These are phyloP conservation scores for Mortierella sp. DNA, from an alignment of 371 early-diverging fungal species.

Conservation along the genomic window DNA sequence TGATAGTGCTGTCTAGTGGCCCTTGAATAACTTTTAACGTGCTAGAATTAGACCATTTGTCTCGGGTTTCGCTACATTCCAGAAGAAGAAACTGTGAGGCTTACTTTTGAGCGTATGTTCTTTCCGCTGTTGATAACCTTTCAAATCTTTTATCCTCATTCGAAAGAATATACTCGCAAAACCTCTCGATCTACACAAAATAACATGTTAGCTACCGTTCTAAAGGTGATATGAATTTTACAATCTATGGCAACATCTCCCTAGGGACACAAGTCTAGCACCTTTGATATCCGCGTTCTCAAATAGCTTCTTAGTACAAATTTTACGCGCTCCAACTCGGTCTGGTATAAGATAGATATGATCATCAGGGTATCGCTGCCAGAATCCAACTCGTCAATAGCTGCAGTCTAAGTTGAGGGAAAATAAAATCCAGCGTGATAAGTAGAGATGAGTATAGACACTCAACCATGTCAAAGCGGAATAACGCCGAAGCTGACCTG, in stretches of 20 bases:
- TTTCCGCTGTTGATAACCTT: constrained; percentile 63
- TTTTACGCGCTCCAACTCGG: constrained; percentile 87
- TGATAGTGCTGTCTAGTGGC: constrained; percentile 58
- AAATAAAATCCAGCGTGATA: neutral
- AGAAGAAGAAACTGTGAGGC: neutral
- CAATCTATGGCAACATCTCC: no score
- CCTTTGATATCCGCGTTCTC: constrained; percentile 76
- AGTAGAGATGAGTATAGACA: neutral
- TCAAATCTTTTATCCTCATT: constrained; percentile 9
- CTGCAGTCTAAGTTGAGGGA: constrained; percentile 9
- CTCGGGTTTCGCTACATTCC: neutral
- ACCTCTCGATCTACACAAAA: neutral
- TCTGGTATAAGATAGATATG: constrained; percentile 75
- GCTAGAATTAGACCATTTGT: neutral
- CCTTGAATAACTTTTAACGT: constrained; percentile 34
- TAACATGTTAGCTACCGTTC: neutral
- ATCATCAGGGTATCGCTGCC: constrained; percentile 55
- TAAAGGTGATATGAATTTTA: neutral
- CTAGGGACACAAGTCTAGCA: constrained; percentile 27
- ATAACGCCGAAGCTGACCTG: constrained; percentile 61
- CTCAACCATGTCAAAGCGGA: neutral
- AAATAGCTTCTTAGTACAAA: constrained; percentile 83
- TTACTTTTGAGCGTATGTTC: constrained; percentile 65
- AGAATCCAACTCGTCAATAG: constrained; percentile 46
- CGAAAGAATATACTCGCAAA: constrained; percentile 6